Base-by-base conservation (phyloP, 495 filamentous ascomycete species). In the Xylaria telfairii region DNA sequence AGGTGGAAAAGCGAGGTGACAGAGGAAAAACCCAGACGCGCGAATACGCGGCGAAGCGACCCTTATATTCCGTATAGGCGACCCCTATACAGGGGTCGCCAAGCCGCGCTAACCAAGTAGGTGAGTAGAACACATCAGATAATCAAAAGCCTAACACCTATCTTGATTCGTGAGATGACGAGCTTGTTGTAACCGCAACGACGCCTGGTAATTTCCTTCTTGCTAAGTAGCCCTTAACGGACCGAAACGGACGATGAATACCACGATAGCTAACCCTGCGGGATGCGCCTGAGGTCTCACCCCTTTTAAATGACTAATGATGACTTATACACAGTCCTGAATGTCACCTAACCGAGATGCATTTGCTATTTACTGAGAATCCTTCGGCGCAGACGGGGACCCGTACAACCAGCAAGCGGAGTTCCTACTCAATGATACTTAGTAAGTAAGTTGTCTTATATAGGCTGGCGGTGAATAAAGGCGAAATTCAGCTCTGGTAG, bases 381-480 rank as follows among this genome's bases (percentile, higher is more conserved):
- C 12, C 13, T 30, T 53, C 17, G 4, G 21, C 44, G 15, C 19
- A 7, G 4, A 46, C 10, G 10, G 10, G 26, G 17, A 47, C 19
- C 1, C 4, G 26, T 28, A 15, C 17, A 0, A 4, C 49, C 28
- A 3, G 34, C 3, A 53, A 53, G 49, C 49, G 24, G 24, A 9
- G 9, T 28, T 28, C 12, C 13, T 6, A 54, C 12, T 26, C 8
- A 30, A 15, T n/a, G n/a, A n/a, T n/a, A 12, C n/a, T 54, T 28
- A 54, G 46, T 49, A 46, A 46, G 44, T 19, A 46, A 7, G 3
- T 3, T 46, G 41, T 44, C 56, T 59, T 1, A 1, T 17, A 37
- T 59, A 39, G 56, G 37, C 61, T 46, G 61, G 41, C 37, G 41
- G 37, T 64, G 61, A 28, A 46, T 10, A n/a, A 46, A 15, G 61